Evolutionary conservation across 441 rosid genomes (phyloP).

Genomic region (Euphorbia schlechtendalii): DNA sequence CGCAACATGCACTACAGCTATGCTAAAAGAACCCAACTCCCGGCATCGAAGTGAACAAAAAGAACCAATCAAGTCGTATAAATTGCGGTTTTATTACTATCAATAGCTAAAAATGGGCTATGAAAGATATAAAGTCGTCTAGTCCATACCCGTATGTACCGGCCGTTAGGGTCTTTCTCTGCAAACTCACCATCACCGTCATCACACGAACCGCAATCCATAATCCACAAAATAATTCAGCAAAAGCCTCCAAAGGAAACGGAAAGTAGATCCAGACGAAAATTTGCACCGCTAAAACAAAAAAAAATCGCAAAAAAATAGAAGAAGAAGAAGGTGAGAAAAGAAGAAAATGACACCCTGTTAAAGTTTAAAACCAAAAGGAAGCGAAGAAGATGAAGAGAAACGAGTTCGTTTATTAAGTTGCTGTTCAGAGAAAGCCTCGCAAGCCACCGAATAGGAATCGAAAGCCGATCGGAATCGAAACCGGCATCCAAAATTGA

Average conservation of each 20-base stretch:
- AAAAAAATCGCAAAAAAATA: neutral
- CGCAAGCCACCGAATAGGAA: conserved; percentile 58
- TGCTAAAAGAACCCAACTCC: neutral
- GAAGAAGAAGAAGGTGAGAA: too few relatives aligned
- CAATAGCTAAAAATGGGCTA: neutral
- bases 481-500: conserved; percentile 37
- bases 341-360: conserved; percentile 7
- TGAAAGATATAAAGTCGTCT: neutral
- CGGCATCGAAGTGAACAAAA: neutral
- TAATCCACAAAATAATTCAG: conserved; percentile 14
- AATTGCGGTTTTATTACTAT: neutral
- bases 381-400: conserved; percentile 18
- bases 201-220: conserved; percentile 25
- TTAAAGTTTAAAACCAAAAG: conserved; percentile 21
- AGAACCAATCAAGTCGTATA: neutral
- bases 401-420: neutral
- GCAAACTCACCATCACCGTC: conserved; percentile 33
- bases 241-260: neutral
- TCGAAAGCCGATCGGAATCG: conserved; percentile 56
- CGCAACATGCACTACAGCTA: neutral
- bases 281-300: conserved; percentile 1
- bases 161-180: conserved; percentile 64
- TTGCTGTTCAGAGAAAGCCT: conserved; percentile 54
- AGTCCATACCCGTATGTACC: conserved; percentile 51
- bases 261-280: neutral